Evolutionary conservation across 371 early-diverging fungal species (phyloP).

Genomic region (Funneliformis caledonium): DNA sequence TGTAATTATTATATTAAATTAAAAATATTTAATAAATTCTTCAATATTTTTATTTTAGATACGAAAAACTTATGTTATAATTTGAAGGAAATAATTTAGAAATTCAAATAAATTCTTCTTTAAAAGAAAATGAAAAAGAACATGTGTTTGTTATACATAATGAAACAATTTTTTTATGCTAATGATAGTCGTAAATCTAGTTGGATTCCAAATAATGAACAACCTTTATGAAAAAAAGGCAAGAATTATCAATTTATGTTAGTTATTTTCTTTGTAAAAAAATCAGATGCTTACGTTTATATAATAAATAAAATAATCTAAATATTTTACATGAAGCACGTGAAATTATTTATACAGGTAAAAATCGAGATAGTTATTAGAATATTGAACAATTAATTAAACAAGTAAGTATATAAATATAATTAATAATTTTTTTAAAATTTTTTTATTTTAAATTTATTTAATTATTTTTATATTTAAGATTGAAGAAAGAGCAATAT

Average conservation of each 20-base stretch:
- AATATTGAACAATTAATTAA: conserved; percentile 36
- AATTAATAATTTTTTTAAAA: too few species aligned
- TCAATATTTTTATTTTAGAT: too few species aligned
- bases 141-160: conserved; percentile 30
- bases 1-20: too few species aligned
- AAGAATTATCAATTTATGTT: conserved; percentile 36
- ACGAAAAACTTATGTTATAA: neutral
- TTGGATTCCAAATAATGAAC: conserved; percentile 37
- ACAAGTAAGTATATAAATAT: conserved; percentile 28
- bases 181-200: conserved; percentile 30
- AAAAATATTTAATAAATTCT: too few species aligned
- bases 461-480: too few species aligned
- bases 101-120: neutral
- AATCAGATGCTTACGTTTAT: conserved; percentile 19
- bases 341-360: conserved; percentile 39
- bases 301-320: conserved; percentile 20
- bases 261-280: conserved; percentile 41
- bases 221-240: conserved; percentile 39
- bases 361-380: conserved; percentile 38
- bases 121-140: neutral
- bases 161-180: conserved; percentile 36
- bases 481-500: too few species aligned
- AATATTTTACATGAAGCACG: conserved; percentile 35
- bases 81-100: conserved; percentile 8
- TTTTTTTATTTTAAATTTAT: too few species aligned